Evolutionary conservation across 2,329 filamentous ascomycete genomes (phyloP).

Genomic region (Thelonectria olida): DNA sequence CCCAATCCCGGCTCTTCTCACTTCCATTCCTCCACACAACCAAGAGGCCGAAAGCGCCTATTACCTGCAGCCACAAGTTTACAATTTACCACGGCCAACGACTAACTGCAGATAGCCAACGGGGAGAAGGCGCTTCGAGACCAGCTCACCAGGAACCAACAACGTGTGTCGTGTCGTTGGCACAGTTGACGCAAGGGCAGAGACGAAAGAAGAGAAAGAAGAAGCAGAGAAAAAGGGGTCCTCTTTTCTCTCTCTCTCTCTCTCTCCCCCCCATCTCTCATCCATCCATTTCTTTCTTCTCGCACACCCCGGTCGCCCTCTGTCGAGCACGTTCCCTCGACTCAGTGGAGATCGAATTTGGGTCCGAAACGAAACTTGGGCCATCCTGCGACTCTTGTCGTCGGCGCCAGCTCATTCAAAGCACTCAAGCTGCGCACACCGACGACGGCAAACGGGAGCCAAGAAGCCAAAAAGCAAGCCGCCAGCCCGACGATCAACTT

Average conservation of each 20-base stretch:
- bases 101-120: not conserved
- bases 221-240: too few relatives aligned
- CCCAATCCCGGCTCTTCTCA: not conserved
- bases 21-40: too few relatives aligned
- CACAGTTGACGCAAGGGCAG: too few relatives aligned
- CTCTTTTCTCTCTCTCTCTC: too few relatives aligned
- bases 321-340: too few relatives aligned
- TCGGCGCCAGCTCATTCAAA: slow-evolving; percentile 16
- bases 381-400: slow-evolving; percentile 24
- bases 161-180: too few relatives aligned
- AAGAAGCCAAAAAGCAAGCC: slow-evolving; percentile 3
- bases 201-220: too few relatives aligned
- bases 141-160: slow-evolving; percentile 1
- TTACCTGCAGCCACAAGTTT: not conserved
- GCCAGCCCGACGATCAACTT: slow-evolving; percentile 6
- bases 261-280: too few relatives aligned
- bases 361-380: slow-evolving; percentile 39
- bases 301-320: too few relatives aligned
- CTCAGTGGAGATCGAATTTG: slow-evolving; percentile 25
- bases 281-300: too few relatives aligned
- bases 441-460: slow-evolving; percentile 1
- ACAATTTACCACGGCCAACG: not conserved
- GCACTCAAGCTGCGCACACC: not conserved
- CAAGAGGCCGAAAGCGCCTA: slow-evolving; percentile 10
- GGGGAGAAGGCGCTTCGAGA: not conserved